A percentile compares a stretch with the other conserved stretches of the same genome.
These are phyloP conservation scores for Amanita rubescens DNA, from an alignment of 768 basidiomycete genomes.

Conservation along the genomic window DNA sequence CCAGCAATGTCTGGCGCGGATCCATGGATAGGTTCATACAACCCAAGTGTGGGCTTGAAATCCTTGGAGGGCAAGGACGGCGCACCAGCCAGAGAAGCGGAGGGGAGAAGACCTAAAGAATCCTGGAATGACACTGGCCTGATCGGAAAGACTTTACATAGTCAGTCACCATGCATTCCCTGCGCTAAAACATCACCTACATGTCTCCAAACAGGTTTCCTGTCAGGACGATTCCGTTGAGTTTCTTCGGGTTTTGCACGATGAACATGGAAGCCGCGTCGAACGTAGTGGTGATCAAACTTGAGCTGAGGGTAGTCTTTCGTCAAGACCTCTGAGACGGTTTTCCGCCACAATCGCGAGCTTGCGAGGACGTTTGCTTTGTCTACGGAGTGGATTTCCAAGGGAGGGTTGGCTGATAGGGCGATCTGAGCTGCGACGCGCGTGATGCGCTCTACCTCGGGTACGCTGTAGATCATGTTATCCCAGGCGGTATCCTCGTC, in stretches of 20 bases:
- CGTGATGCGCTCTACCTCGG: slow-evolving; percentile 91
- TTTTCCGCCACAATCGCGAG: slow-evolving; percentile 90
- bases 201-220: slow-evolving; percentile 98
- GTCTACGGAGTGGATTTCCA: slow-evolving; percentile 89
- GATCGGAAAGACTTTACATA: slow-evolving; percentile 77
- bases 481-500: slow-evolving; percentile 77
- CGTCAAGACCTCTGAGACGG: slow-evolving; percentile 77
- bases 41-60: slow-evolving; percentile 74
- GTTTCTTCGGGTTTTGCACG: slow-evolving; percentile 79
- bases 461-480: slow-evolving; percentile 86
- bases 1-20: slow-evolving; percentile 97
- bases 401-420: slow-evolving; percentile 70
- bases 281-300: slow-evolving; percentile 86
- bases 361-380: slow-evolving; percentile 98
- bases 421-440: slow-evolving; percentile 94
- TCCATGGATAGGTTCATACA: slow-evolving; percentile 97
- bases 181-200: slow-evolving; percentile 43
- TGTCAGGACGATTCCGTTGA: slow-evolving; percentile 93
- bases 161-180: slow-evolving; percentile 1
- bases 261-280: slow-evolving; percentile 97
- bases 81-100: slow-evolving; percentile 91
- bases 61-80: slow-evolving; percentile 55
- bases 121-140: slow-evolving; percentile 96
- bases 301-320: slow-evolving; percentile 85
- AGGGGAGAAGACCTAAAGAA: slow-evolving; percentile 91